These are phyloP conservation scores for Helianthus tuberosus DNA, from an alignment of 129 eudicot species.

Conservation along the genomic window DNA sequence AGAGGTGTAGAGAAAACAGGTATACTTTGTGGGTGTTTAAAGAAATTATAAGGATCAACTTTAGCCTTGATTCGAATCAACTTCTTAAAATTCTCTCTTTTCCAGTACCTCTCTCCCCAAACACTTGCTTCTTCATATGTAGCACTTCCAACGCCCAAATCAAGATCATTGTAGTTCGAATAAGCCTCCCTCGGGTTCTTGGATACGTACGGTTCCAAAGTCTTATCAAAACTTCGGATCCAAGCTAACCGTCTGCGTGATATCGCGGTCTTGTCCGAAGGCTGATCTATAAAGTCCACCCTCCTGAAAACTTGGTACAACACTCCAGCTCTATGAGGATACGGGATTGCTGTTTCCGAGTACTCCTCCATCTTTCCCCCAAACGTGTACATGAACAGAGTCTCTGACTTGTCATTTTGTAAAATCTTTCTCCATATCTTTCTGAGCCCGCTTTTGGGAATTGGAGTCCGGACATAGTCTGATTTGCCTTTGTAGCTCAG, in stretches of 20 bases:
- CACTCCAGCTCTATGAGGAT: conserved; percentile 19
- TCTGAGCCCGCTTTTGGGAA: conserved; percentile 10
- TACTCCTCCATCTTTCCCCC: conserved; percentile 4
- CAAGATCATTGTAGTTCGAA: too few species aligned
- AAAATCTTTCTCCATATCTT: conserved; percentile 16
- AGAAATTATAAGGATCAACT: conserved; percentile 9
- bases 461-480: conserved; percentile 27
- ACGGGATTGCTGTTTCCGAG: not conserved
- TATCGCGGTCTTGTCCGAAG: conserved; percentile 1
- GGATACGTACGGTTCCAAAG: not conserved
- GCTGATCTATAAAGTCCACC: not conserved
- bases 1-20: too few species aligned
- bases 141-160: too few species aligned
- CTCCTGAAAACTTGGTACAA: not conserved
- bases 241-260: not conserved
- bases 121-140: too few species aligned
- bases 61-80: not conserved
- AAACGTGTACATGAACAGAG: not conserved
- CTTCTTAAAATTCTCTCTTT: conserved; percentile 2
- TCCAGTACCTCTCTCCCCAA: conserved; percentile 10
- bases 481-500: conserved; percentile 26
- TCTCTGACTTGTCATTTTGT: not conserved
- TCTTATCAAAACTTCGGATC: not conserved
- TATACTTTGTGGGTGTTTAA: conserved; percentile 1
- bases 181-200: too few species aligned